These are phyloP conservation scores for Tricholoma matsutake DNA, from an alignment of 768 basidiomycete genomes.

Conservation along the genomic window DNA sequence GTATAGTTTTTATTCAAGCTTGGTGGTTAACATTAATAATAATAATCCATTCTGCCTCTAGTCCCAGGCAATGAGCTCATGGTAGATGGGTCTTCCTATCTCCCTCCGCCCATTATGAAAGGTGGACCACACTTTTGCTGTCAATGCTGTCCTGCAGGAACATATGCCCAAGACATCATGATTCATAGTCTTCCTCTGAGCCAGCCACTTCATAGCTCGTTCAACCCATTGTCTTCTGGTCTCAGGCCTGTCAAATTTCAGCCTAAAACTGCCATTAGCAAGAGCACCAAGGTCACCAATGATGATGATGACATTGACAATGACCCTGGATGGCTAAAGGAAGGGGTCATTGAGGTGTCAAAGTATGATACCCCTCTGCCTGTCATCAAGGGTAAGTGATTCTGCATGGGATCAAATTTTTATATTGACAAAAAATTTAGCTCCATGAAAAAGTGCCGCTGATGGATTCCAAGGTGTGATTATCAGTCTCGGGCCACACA, in stretches of 20 bases:
- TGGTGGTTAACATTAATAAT: not conserved
- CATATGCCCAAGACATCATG: too few relatives aligned
- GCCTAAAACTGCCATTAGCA: too few relatives aligned
- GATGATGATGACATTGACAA: not conserved
- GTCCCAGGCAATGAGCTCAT: not conserved
- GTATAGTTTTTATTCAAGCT: not conserved
- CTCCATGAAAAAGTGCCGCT: not conserved
- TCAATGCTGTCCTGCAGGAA: not conserved
- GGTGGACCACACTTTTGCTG: constrained; percentile 3
- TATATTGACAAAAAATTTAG: not conserved
- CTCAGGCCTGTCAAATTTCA: too few relatives aligned
- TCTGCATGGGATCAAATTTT: not conserved
- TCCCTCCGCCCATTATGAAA: constrained; percentile 4
- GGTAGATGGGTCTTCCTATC: not conserved
- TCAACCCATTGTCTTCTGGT: too few relatives aligned
- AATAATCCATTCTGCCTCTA: not conserved
- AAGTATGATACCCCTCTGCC: not conserved
- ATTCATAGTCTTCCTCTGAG: too few relatives aligned
- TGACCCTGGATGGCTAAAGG: too few relatives aligned
- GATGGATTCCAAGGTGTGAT: not conserved
- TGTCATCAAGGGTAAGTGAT: not conserved
- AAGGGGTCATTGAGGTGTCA: not conserved
- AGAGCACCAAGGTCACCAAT: too few relatives aligned
- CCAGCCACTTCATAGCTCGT: too few relatives aligned
- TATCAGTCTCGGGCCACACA: constrained; percentile 3